Conservation (phyloP, 352 stramenopile genomes). For the Phytophthora chlamydospora region DNA sequence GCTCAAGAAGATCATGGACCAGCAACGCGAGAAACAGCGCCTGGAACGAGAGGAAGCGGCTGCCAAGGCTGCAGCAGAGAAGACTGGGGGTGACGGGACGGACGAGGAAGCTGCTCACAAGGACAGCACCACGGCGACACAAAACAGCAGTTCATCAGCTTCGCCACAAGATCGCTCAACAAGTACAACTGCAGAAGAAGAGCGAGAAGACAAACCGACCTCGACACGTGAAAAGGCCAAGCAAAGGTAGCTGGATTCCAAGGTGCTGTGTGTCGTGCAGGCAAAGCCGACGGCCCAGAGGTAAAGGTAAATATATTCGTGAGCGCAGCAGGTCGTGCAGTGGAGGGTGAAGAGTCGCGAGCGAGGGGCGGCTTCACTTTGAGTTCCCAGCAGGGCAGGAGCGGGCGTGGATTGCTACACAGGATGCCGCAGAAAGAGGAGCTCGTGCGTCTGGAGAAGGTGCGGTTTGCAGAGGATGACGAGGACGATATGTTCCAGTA, state of each 20-base stretch:
- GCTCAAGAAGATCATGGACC: constrained; percentile 66
- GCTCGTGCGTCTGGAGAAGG: constrained; percentile 87
- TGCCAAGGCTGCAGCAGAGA: constrained; percentile 16
- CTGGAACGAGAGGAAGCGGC: constrained; percentile 31
- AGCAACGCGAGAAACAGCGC: constrained; percentile 65
- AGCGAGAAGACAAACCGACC: constrained; percentile 10
- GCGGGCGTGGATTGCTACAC: constrained; percentile 1
- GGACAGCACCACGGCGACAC: neutral
- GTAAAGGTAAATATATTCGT: constrained; percentile 34
- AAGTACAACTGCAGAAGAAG: constrained; percentile 8
- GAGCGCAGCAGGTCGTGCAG: constrained; percentile 4
- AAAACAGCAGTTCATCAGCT: neutral
- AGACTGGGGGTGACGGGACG: constrained; percentile 3
- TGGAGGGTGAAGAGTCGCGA: constrained; percentile 25
- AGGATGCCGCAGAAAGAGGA: constrained; percentile 61
- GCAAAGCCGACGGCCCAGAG: neutral
- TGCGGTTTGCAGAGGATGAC: constrained; percentile 86
- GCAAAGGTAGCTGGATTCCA: constrained; percentile 19
- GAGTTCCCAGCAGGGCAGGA: neutral
- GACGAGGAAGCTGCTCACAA: constrained; percentile 4
- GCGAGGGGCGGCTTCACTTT: constrained; percentile 1
- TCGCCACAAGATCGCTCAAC: constrained; percentile 1
- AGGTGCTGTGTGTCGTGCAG: neutral
- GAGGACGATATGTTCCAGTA: constrained; percentile 89
- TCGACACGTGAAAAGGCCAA: constrained; percentile 19